Percentiles rank a stretch among this genome's conserved stretches.
These are phyloP conservation scores for Ustilago nuda DNA, from an alignment of 1,284 basidiomycete genomes.

Conservation along the genomic window DNA sequence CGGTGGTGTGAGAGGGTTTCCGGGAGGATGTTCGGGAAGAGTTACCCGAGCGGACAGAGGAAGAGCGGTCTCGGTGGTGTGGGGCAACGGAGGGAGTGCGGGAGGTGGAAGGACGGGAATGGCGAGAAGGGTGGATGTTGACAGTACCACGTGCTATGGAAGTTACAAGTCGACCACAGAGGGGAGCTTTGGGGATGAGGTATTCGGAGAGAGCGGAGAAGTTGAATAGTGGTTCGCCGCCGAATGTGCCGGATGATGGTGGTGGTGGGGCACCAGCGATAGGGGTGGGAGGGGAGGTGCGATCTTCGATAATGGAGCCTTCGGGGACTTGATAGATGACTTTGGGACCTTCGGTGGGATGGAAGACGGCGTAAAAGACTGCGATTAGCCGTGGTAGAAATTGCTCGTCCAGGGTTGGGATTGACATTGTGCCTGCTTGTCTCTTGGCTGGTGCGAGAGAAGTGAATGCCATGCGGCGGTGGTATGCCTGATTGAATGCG, in stretches of 20 bases:
- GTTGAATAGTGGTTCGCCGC: conserved; percentile 77
- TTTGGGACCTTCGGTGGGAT: conserved; percentile 82
- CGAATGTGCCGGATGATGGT: conserved; percentile 7
- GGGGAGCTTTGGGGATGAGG: conserved; percentile 86
- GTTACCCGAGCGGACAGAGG: conserved; percentile 19
- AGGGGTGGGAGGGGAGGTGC: background rate
- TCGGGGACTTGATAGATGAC: conserved; percentile 91
- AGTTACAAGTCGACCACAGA: conserved; percentile 89
- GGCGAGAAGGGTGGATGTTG: background rate
- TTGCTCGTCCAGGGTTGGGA: conserved; percentile 53
- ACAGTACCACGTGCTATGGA: conserved; percentile 57
- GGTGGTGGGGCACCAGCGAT: background rate
- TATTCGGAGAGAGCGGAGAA: conserved; percentile 92
- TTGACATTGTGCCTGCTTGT: conserved; percentile 26
- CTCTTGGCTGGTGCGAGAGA: background rate
- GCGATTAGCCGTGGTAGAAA: conserved; percentile 77
- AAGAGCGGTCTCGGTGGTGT: conserved; percentile 10
- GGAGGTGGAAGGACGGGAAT: conserved; percentile 2
- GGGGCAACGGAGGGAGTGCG: conserved; percentile 21
- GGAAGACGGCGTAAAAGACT: conserved; percentile 88
- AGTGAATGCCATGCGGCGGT: background rate
- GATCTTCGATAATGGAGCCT: conserved; percentile 70
- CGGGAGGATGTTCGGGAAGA: conserved; percentile 28
- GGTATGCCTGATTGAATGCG: background rate
- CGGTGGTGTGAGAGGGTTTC: conserved; percentile 2